A percentile compares a stretch with the other conserved stretches of the same genome.
phyloP scores from a whole-genome alignment of 345 rosid species.

The Lumnitzera racemosa region DNA sequence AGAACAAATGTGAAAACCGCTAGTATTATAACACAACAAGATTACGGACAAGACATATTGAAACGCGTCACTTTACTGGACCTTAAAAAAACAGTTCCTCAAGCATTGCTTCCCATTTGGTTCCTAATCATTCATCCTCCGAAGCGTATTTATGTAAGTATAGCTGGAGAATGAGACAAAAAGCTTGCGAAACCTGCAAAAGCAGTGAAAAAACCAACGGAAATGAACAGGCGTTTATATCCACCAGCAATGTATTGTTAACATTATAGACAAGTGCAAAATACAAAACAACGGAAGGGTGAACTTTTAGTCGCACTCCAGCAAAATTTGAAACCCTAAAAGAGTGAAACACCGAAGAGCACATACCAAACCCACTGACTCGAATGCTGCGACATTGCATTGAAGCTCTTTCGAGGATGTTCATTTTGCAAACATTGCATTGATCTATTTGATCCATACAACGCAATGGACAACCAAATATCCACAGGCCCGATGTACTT shows the following conservation, averaged over 20 bases:
- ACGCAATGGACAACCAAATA: constrained; percentile 48
- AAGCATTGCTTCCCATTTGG: not conserved
- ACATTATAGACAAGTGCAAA: not conserved
- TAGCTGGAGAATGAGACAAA: constrained; percentile 77
- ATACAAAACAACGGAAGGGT: not conserved
- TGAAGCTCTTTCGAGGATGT: constrained; percentile 54
- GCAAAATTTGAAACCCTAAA: no score
- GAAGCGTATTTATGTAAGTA: constrained; percentile 49
- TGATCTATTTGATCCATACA: constrained; percentile 8
- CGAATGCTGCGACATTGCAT: constrained; percentile 71
- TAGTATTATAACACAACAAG: no score
- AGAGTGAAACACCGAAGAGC: constrained; percentile 1
- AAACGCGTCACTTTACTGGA: no score
- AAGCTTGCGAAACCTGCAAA: constrained; percentile 76
- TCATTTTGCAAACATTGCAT: constrained; percentile 34
- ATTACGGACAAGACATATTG: no score
- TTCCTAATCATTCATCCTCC: constrained; percentile 24
- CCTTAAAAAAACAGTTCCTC: no score
- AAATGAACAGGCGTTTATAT: not conserved
- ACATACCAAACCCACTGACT: constrained; percentile 91
- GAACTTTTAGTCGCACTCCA: no score
- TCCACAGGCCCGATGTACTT: constrained; percentile 76
- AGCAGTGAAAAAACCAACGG: not conserved
- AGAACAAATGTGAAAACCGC: no score
- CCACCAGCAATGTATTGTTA: not conserved